These are phyloP conservation scores for Trichomonas tenax DNA, from an alignment of 208 protist species.

Conservation along the genomic window DNA sequence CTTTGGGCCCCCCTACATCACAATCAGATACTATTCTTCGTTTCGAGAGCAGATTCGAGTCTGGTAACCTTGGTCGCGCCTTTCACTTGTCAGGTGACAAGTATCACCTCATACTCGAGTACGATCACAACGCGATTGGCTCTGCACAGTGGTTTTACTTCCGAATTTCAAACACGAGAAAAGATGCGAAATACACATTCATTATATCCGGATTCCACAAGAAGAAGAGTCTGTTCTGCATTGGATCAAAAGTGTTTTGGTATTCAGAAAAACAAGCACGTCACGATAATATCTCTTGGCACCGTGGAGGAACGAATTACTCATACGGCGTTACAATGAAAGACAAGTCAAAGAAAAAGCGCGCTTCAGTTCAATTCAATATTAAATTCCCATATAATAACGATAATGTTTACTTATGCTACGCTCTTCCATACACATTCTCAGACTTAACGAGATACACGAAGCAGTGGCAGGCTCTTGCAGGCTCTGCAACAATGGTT, in stretches of 20 bases:
- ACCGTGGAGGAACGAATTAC: background rate
- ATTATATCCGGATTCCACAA: conserved; percentile 2
- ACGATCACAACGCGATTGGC: background rate
- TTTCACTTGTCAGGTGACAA: background rate
- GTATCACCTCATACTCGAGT: background rate
- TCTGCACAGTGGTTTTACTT: background rate
- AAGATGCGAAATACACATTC: background rate
- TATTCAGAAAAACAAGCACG: background rate
- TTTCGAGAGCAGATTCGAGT: background rate
- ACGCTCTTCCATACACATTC: conserved; percentile 87
- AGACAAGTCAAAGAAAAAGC: background rate
- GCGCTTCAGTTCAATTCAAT: conserved; percentile 63
- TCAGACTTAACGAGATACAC: conserved; percentile 47
- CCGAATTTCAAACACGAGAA: background rate
- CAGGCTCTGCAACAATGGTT: background rate
- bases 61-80: background rate
- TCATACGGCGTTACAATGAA: background rate
- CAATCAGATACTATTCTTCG: background rate
- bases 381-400: conserved; percentile 52
- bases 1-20: background rate
- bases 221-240: background rate
- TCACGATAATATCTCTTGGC: background rate
- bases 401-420: conserved; percentile 68
- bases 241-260: background rate
- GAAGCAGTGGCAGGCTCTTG: background rate